These are phyloP conservation scores for Corylus heterophylla DNA, from an alignment of 306 rosid genomes.

Conservation along the genomic window DNA sequence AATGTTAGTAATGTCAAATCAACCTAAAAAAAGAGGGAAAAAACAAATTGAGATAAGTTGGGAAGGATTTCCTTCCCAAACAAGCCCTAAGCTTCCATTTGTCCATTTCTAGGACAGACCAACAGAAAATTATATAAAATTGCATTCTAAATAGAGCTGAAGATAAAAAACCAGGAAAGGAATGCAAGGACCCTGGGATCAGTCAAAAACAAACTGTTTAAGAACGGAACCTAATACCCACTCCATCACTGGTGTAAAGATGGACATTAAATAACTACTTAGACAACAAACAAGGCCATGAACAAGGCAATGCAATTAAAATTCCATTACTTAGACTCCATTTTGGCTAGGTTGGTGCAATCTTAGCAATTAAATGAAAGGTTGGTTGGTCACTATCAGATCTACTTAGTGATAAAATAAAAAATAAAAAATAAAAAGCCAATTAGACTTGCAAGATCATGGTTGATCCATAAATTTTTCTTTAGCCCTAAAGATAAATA, in stretches of 20 bases:
- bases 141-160: background rate
- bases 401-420: background rate
- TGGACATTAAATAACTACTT: background rate
- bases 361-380: background rate
- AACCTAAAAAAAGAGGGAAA: too few species aligned
- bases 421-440: too few species aligned
- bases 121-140: background rate
- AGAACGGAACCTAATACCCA: background rate
- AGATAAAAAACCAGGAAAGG: background rate
- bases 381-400: background rate
- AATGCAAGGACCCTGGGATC: background rate
- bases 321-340: too few species aligned
- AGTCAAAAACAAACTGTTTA: background rate
- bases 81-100: background rate
- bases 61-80: too few species aligned
- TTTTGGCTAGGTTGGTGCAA: background rate
- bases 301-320: too few species aligned
- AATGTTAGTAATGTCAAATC: too few species aligned
- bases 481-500: background rate
- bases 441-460: background rate
- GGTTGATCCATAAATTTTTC: background rate
- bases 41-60: too few species aligned
- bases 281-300: background rate
- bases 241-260: too few species aligned
- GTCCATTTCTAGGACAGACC: background rate